phyloP scores from a whole-genome alignment of 495 filamentous ascomycete species.

The Hyphodiscus hymeniophilus region DNA sequence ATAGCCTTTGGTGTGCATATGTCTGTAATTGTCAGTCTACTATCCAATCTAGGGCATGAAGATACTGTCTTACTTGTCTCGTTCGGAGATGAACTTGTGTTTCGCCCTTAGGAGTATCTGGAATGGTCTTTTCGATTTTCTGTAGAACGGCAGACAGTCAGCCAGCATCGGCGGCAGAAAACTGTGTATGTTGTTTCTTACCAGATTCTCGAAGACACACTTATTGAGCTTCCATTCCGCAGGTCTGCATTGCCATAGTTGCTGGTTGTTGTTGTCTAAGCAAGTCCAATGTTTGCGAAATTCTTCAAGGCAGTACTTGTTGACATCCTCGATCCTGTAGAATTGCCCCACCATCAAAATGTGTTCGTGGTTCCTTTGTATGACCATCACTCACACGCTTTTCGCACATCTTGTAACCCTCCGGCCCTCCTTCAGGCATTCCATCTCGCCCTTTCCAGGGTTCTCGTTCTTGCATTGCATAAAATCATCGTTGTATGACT shows the following conservation, averaged over 20 bases:
- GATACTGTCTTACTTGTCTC: conserved; percentile 19
- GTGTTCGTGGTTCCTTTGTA: neutral
- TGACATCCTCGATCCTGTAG: conserved; percentile 82
- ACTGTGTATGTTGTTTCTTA: too few species aligned
- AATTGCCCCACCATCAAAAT: neutral
- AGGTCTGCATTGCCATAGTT: conserved; percentile 83
- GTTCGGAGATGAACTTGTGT: conserved; percentile 76
- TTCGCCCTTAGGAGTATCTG: conserved; percentile 67
- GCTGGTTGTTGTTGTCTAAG: conserved; percentile 95
- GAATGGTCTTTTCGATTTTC: conserved; percentile 87
- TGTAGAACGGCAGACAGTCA: conserved; percentile 24
- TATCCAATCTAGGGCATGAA: too few species aligned
- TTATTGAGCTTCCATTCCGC: conserved; percentile 75
- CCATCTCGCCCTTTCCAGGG: conserved; percentile 79
- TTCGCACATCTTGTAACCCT: conserved; percentile 94
- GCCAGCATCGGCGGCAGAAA: too few species aligned
- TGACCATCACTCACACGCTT: conserved; percentile 73
- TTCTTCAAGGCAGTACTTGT: conserved; percentile 82
- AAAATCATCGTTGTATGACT: conserved; percentile 93
- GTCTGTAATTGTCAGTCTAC: conserved; percentile 39
- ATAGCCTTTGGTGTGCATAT: conserved; percentile 47
- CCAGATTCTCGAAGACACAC: conserved; percentile 93
- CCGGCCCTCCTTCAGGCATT: conserved; percentile 91
- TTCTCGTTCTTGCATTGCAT: conserved; percentile 97
- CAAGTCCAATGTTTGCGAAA: conserved; percentile 93